Conservation (phyloP, 2,329 filamentous ascomycete genomes). For the Fusarium sp. region DNA sequence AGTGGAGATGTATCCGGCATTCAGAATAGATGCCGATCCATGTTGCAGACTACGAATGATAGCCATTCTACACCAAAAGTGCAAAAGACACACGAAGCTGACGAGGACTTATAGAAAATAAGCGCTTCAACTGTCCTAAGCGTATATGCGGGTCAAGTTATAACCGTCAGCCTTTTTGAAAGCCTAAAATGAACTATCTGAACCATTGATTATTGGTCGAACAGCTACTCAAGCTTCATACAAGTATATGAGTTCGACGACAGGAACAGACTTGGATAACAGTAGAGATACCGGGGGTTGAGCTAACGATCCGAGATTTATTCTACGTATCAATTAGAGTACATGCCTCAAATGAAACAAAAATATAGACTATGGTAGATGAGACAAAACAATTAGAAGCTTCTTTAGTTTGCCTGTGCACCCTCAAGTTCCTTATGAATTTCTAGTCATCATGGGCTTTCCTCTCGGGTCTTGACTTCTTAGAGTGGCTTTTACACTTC, state of each 20-base stretch:
- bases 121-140: not conserved
- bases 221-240: not conserved
- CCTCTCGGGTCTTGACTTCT: not conserved
- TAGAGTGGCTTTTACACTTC: not conserved
- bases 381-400: not conserved
- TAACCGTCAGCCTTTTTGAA: not conserved
- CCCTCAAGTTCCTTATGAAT: not conserved
- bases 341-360: not conserved
- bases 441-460: not conserved
- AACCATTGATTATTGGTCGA: rapidly evolving
- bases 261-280: not conserved
- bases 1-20: not conserved
- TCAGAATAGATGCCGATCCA: not conserved
- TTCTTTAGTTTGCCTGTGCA: not conserved
- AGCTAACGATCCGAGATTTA: not conserved
- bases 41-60: not conserved
- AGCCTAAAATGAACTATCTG: not conserved
- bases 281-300: not conserved
- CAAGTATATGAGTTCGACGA: not conserved
- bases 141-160: not conserved
- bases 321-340: not conserved
- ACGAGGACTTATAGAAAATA: not conserved
- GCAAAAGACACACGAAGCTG: not conserved
- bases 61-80: rapidly evolving
- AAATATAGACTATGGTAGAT: not conserved